phyloP scores from a whole-genome alignment of 1,284 basidiomycete species.

The Ustilago cynodontis region DNA sequence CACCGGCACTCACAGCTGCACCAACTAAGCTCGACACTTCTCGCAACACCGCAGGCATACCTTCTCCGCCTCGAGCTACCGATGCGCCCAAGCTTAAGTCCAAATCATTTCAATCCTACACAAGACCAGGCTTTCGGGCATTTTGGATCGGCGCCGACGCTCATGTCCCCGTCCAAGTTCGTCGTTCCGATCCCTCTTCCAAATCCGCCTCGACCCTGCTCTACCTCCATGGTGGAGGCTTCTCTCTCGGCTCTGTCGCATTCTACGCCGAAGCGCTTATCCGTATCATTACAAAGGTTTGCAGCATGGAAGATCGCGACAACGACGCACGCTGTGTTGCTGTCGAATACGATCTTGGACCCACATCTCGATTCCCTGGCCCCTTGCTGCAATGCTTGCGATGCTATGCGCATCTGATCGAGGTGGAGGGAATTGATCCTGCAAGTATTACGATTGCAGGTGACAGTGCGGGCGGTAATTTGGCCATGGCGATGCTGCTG shows the following conservation, averaged over 20 bases:
- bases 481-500: constrained; percentile 64
- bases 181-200: constrained; percentile 40
- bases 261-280: constrained; percentile 68
- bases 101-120: constrained; percentile 4
- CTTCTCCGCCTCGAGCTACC: not conserved
- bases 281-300: constrained; percentile 63
- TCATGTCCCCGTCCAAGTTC: constrained; percentile 35
- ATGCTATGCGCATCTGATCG: constrained; percentile 68
- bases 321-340: constrained; percentile 62
- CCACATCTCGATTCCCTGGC: constrained; percentile 61
- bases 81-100: constrained; percentile 6
- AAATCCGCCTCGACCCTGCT: constrained; percentile 57
- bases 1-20: not conserved
- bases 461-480: constrained; percentile 67
- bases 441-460: constrained; percentile 62
- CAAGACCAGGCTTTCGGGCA: constrained; percentile 55
- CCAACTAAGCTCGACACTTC: constrained; percentile 3
- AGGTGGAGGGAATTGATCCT: constrained; percentile 62
- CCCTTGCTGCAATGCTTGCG: constrained; percentile 66
- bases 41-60: constrained; percentile 2
- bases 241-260: constrained; percentile 67
- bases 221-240: constrained; percentile 68
- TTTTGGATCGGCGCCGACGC: constrained; percentile 63
- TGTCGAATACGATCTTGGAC: constrained; percentile 66
- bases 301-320: constrained; percentile 36